These are phyloP conservation scores for Hippophae rhamnoides DNA, from an alignment of 306 rosid genomes.

Conservation along the genomic window DNA sequence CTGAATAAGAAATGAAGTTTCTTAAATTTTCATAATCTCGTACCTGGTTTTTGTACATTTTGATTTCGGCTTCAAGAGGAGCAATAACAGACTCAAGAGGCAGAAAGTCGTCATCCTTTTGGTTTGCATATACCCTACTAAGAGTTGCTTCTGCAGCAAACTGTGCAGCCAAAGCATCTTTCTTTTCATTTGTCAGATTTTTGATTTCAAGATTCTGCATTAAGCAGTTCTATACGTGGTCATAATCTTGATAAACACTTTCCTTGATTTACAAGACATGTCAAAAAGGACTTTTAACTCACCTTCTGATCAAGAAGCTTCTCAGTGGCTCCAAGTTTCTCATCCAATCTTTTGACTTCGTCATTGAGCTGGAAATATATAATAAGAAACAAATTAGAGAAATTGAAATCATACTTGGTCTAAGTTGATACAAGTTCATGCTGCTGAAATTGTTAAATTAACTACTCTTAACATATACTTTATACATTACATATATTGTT, in stretches of 20 bases:
- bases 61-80: slow-evolving; percentile 90
- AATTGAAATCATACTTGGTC: neutral
- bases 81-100: slow-evolving; percentile 56
- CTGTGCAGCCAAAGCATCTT: slow-evolving; percentile 78
- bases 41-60: slow-evolving; percentile 78
- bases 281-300: slow-evolving; percentile 7
- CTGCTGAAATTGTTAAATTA: neutral
- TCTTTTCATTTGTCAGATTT: slow-evolving; percentile 59
- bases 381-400: neutral
- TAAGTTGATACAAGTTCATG: neutral
- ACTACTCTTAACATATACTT: no score
- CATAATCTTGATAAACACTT: no score
- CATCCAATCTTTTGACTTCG: slow-evolving; percentile 42
- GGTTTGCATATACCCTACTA: slow-evolving; percentile 57
- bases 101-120: slow-evolving; percentile 55
- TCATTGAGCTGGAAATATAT: slow-evolving; percentile 45
- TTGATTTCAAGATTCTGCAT: slow-evolving; percentile 78
- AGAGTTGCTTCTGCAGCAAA: slow-evolving; percentile 89
- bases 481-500: no score
- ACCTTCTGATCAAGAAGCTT: slow-evolving; percentile 72
- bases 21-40: neutral
- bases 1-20: no score
- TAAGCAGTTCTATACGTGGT: neutral
- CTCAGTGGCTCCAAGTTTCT: slow-evolving; percentile 38
- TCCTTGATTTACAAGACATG: neutral